Percentiles rank a stretch among this genome's conserved stretches.
phyloP scores from a whole-genome alignment of 2,329 filamentous ascomycete species.

The Penicillium hesseltinei region DNA sequence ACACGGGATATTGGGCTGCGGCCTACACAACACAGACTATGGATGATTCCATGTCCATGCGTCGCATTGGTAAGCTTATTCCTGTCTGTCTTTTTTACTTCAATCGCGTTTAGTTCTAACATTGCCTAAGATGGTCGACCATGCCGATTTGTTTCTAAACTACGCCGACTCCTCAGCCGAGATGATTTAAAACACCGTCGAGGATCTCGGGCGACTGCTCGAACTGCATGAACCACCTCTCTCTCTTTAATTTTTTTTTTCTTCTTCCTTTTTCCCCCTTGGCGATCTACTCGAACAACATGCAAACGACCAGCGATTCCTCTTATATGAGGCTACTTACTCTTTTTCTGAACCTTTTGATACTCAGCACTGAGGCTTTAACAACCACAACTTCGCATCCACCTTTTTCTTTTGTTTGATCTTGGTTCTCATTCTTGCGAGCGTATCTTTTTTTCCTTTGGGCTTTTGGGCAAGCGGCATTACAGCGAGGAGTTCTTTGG shows the following conservation, averaged over 20 bases:
- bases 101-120: slow-evolving; percentile 15
- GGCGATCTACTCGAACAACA: background rate
- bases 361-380: background rate
- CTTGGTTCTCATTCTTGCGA: background rate
- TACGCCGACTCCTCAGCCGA: slow-evolving; percentile 34
- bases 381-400: background rate
- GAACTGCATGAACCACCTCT: slow-evolving; percentile 2
- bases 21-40: slow-evolving; percentile 29
- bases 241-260: background rate
- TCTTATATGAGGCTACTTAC: background rate
- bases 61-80: slow-evolving; percentile 28
- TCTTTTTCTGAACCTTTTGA: background rate
- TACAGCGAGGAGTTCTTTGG: slow-evolving; percentile 8
- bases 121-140: slow-evolving; percentile 24
- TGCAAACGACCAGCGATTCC: background rate
- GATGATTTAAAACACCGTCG: slow-evolving; percentile 32
- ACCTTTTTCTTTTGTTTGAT: slow-evolving; percentile 7
- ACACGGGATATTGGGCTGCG: slow-evolving; percentile 33
- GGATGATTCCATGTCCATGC: slow-evolving; percentile 19
- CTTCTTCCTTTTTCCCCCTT: background rate
- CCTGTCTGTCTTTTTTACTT: slow-evolving; percentile 2
- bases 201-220: slow-evolving; percentile 17
- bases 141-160: slow-evolving; percentile 32
- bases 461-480: background rate
- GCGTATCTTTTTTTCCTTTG: background rate